Base-by-base conservation (phyloP, 257 asterid genomes). In the Parsonsia alboflavescens region DNA sequence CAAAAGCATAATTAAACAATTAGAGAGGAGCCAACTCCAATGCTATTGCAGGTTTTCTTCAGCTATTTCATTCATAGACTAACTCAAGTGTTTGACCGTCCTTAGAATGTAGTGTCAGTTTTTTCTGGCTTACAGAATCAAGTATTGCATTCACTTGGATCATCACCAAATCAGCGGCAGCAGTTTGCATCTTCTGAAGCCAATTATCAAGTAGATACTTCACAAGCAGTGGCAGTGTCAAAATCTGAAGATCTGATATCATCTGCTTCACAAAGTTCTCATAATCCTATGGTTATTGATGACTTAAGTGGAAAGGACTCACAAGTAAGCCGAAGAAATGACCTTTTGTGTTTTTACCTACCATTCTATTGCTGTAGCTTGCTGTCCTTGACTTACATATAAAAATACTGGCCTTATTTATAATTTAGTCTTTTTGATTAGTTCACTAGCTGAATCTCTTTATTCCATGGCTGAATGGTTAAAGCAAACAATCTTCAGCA, bases 321-420 rank as follows among this genome's bases (percentile, higher is more conserved):
- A 72, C 75, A 48, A 22, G 84, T 86, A 77, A 83, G 86, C 48
- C 73, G 21, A 68, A 64, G 36, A 11, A 74, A 73, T 54, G 1
- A 65, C 64, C 22, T 3, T 61, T 61, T 26, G 39, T 28, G 2
- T 70, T 64, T 28, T 24, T 30, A 44, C 41, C n/a, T 42, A 52
- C 28, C 42, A 56, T 12, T 46, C 13, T 46, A 42, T 15, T 28
- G 6, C 46, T 44, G 26, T 2, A 41, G 48, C 50, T 56, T 77
- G 69, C 56, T 48, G 56, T 70, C 54, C 77, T 30, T 62, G 71
- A 77, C 30, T 61, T 12, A 15, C 26, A 42, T 72, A 53, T 42
- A 24, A n/a, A 36, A 66, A 2, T 42, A n/a, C 10, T 50, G 53
- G 30, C 28, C 44, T 24, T 45, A 21, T 21, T 8, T 50, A 46